phyloP scores from a whole-genome alignment of 2,329 filamentous ascomycete species.

The Trichophyton benhamiae region DNA sequence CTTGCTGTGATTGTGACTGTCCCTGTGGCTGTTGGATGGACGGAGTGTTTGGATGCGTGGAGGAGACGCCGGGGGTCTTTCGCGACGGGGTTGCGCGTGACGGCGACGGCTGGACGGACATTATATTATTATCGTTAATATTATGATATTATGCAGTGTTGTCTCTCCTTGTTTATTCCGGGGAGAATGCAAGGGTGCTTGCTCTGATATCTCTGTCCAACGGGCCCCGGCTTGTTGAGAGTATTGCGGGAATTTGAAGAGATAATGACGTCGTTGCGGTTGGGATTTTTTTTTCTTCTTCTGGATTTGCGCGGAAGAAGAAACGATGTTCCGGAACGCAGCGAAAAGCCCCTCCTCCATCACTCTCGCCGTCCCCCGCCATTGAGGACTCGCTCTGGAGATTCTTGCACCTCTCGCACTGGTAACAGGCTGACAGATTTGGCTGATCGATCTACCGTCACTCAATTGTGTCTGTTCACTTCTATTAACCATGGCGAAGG shows the following conservation, averaged over 20 bases:
- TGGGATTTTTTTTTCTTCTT: background rate
- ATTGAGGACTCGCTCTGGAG: background rate
- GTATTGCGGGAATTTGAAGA: background rate
- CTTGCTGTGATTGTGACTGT: background rate
- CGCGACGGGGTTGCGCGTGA: constrained; percentile 9
- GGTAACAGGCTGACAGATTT: background rate
- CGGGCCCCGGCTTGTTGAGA: no score
- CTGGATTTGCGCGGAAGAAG: background rate
- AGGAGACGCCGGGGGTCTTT: constrained; percentile 9
- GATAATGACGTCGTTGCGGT: constrained; percentile 4
- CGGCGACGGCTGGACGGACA: background rate
- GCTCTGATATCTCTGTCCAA: no score
- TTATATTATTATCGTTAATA: background rate
- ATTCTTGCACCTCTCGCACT: background rate
- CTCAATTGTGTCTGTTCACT: background rate
- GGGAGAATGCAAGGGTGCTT: no score
- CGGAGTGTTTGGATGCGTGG: constrained; percentile 5
- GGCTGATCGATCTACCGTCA: background rate
- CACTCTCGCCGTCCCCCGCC: background rate
- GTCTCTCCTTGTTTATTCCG: no score
- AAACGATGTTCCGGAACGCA: background rate
- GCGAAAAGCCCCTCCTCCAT: background rate
- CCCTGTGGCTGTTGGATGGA: background rate
- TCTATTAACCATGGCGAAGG: constrained; percentile 26
- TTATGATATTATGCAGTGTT: background rate